Percentiles rank a stretch among this genome's conserved stretches.
Conservation (phyloP, 305 asterid species). For the Fraxinus albicans region DNA sequence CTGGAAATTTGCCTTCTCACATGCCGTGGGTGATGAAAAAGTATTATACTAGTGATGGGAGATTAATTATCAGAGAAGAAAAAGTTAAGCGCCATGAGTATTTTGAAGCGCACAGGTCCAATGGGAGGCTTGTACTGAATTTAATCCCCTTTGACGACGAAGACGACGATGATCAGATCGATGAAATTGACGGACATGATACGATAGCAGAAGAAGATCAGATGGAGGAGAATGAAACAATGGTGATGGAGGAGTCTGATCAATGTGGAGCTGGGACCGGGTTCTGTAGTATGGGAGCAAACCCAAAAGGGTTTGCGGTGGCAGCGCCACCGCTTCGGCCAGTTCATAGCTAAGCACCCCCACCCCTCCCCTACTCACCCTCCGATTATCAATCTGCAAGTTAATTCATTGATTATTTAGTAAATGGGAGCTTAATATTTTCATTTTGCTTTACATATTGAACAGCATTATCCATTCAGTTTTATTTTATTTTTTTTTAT, state of each 20-base stretch:
- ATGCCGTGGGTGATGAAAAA: conserved; percentile 64
- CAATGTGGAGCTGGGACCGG: conserved; percentile 27
- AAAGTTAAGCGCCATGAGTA: conserved; percentile 46
- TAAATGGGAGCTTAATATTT: background rate
- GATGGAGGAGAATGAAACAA: conserved; percentile 8
- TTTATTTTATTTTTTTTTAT: background rate
- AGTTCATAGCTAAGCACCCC: conserved; percentile 22
- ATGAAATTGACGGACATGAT: background rate
- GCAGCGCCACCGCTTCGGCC: conserved; percentile 30
- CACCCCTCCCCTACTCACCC: background rate
- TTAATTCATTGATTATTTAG: background rate
- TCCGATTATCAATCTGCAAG: background rate
- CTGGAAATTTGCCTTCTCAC: conserved; percentile 30
- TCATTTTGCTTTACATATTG: background rate
- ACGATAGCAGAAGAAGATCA: background rate
- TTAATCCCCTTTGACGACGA: conserved; percentile 41
- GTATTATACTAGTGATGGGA: conserved; percentile 43
- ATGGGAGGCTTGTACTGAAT: conserved; percentile 61
- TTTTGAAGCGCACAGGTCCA: conserved; percentile 49
- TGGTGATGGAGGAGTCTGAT: conserved; percentile 1
- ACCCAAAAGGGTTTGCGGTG: conserved; percentile 31
- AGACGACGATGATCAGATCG: background rate
- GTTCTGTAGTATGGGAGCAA: conserved; percentile 29
- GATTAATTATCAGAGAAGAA: conserved; percentile 45
- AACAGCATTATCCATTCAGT: background rate